Evolutionary conservation across 106 monocot species (phyloP).

Genomic region (Xerophyta viscosa): DNA sequence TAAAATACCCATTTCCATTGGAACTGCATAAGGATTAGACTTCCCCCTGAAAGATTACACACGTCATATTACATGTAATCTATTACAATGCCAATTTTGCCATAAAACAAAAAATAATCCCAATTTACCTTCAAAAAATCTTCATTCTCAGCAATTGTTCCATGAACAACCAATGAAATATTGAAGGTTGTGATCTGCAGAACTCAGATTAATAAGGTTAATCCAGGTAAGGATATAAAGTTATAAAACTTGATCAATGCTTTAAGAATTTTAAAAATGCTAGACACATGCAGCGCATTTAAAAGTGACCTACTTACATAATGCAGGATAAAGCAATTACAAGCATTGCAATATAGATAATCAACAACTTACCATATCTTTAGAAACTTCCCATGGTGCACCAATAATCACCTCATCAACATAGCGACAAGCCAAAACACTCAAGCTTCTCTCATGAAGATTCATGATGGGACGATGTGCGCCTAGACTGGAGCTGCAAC

Average conservation of each 20-base stretch:
- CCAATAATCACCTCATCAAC: constrained; percentile 99
- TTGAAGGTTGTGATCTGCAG: constrained; percentile 74
- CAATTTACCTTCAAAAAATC: constrained; percentile 43
- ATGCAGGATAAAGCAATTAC: too few relatives aligned
- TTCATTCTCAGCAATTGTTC: constrained; percentile 68
- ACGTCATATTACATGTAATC: neutral
- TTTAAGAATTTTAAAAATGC: too few relatives aligned
- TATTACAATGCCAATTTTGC: neutral
- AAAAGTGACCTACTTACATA: too few relatives aligned
- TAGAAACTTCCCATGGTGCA: constrained; percentile 91
- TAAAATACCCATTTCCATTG: constrained; percentile 51
- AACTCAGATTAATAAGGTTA: neutral
- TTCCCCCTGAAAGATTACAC: constrained; percentile 29
- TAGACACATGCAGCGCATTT: too few relatives aligned
- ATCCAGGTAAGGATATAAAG: too few relatives aligned
- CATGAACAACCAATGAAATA: constrained; percentile 66
- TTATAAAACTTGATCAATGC: too few relatives aligned
- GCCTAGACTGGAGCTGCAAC: constrained; percentile 60
- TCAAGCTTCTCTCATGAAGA: constrained; percentile 97
- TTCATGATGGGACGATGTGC: constrained; percentile 97
- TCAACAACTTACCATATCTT: constrained; percentile 62
- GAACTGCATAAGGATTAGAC: constrained; percentile 56
- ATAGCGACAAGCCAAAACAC: constrained; percentile 95
- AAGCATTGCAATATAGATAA: neutral
- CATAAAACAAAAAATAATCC: neutral